These are phyloP conservation scores for Hemisphaericaspora xylanilytica DNA, from an alignment of 1,139 yeast species.

Conservation along the genomic window DNA sequence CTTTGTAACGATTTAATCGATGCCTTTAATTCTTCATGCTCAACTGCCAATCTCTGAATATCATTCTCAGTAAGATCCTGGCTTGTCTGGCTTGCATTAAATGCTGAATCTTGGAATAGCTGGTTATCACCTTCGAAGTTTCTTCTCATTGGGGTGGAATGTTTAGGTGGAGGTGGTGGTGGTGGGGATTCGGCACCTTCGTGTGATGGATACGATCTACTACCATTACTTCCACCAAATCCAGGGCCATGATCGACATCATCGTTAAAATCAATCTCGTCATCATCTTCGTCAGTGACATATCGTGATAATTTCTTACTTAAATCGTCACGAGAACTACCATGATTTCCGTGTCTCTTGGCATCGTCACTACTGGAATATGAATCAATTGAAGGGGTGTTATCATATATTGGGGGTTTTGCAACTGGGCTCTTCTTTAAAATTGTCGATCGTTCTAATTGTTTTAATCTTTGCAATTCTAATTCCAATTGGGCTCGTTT, in stretches of 20 bases:
- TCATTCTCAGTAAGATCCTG: neutral
- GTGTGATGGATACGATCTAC: constrained; percentile 6
- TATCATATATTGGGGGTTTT: constrained; percentile 1
- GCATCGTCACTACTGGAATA: constrained; percentile 39
- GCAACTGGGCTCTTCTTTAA: constrained; percentile 5
- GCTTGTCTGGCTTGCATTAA: neutral
- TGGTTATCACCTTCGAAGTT: constrained; percentile 2
- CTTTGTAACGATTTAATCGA: constrained; percentile 46
- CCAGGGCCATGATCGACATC: constrained; percentile 1
- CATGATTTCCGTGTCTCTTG: constrained; percentile 29
- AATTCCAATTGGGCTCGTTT: constrained; percentile 41
- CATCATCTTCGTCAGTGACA: constrained; percentile 28
- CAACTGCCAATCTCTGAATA: constrained; percentile 23
- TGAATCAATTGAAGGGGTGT: constrained; percentile 24
- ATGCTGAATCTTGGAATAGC: neutral
- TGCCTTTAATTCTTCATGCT: constrained; percentile 40
- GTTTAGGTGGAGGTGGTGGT: constrained; percentile 56
- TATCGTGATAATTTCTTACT: constrained; percentile 33
- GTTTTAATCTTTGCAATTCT: constrained; percentile 38
- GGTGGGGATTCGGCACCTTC: constrained; percentile 29
- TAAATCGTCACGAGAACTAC: constrained; percentile 36
- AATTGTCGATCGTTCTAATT: constrained; percentile 25
- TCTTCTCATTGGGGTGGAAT: constrained; percentile 16
- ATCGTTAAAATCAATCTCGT: constrained; percentile 15
- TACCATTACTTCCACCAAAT: neutral